Evolutionary conservation across 305 asterid genomes (phyloP), one percentile per base, ranked within the genome.

Genomic region (Fraxinus albicans): DNA sequence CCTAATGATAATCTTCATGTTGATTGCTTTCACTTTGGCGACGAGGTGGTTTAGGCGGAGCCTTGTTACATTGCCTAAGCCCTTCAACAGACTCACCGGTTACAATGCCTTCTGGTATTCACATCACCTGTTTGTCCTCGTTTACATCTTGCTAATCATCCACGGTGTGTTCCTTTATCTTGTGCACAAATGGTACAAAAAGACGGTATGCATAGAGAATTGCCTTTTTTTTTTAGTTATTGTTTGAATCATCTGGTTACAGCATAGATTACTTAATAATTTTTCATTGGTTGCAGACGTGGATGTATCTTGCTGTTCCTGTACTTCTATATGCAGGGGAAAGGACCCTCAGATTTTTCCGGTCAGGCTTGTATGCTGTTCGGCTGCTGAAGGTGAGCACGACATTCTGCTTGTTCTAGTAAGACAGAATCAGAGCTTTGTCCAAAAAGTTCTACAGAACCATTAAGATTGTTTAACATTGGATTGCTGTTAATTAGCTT

Each of bases 221-320:
- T 55, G 67, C 67, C 25, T 6, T 55, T 55, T 55, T 55, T 55
- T 55, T 27, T 55, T n/a, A 55, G n/a, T 55, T 55, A 55, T 55
- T 55, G 67, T 55, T 55, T 55, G 27, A 55, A 55, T 55, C 10
- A n/a, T n/a, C 27, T 2, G 27, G 23, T 55, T 55, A 55, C 67
- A 55, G 67, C 23, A 55, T 55, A n/a, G 65, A n/a, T 55, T 55
- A 9, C 21, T 44, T 7, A 21, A 23, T 25, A 21, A 23, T 23
- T 21, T 27, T 50, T 76, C 73, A 23, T 81, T 85, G 47, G 84
- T 79, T 77, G 67, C 89, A 95, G 98, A 94, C 95, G 44, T 95
- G 98, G 98, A 95, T 95, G 98, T 95, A 94, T 85, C 90, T 95
- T 84, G 92, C 95, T 31, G 87, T 95, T 75, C 98, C 98, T 27